Evolutionary conservation across 176 grass and related monocot genomes (phyloP), one percentile per base, ranked within the genome.

Genomic region (Oryza glaberrima): DNA sequence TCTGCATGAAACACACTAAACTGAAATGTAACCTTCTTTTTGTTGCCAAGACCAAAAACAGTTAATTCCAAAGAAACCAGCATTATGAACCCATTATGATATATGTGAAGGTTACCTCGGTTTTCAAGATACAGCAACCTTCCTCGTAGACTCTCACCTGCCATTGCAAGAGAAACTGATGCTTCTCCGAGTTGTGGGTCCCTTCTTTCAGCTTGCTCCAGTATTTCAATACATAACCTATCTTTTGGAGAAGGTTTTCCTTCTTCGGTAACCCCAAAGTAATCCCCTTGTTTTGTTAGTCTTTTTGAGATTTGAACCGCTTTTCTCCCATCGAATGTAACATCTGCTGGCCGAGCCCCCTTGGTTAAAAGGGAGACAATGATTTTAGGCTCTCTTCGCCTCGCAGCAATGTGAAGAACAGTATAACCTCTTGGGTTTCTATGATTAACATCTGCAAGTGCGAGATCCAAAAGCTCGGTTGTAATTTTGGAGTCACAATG

Each of bases 401-500:
- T 92, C 51, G 94, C 96, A 69, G 96, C 91, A 0, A 92, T 75
- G 40, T 99, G 96, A 86, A 99, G 96, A 70, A 99, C 90, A 2
- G 96, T 99, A 78, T 96, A 99, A 47, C 91, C 94, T 71, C 94
- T 90, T 69, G 69, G 72, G 77, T 99, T 91, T 72, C 78, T 92
- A 63, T 84, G 88, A 84, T 99, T 99, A 87, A 99, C 84, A 88
- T 99, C 91, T 75, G 94, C 96, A 41, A 96, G 88, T 72, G 86
- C 86, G 26, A 91, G 80, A 79, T 99, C 96, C 32, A 99, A 84
- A 69, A 99, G 87, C 76, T 99, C 96, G 16, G 74, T 88, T 30
- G 94, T 96, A 69, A 99, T 92, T 85, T 99, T 99, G 8, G 90
- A 86, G 73, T 96, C 96, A 56, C 96, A 99, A 61, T 92, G 92